These are phyloP conservation scores for Kingdonia uniflora DNA, from an alignment of 164 flowering plant genomes.

Conservation along the genomic window DNA sequence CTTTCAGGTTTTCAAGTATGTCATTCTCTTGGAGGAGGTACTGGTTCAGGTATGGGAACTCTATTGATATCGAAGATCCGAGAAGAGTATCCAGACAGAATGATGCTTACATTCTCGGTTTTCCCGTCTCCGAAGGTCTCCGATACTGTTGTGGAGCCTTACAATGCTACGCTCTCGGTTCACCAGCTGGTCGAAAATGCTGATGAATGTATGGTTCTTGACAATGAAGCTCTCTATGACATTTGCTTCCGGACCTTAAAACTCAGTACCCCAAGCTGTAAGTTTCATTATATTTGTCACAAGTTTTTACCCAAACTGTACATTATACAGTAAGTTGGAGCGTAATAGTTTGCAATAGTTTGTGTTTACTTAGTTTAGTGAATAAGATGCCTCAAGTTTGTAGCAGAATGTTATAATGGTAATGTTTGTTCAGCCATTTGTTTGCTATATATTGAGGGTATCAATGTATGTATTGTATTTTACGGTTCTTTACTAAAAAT, in stretches of 20 bases:
- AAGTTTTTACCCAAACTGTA: not conserved
- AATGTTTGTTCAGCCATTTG: too few relatives aligned
- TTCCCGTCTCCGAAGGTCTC: slow-evolving; percentile 14
- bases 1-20: slow-evolving; percentile 15
- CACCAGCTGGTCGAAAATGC: slow-evolving; percentile 19
- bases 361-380: too few relatives aligned
- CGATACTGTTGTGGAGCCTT: slow-evolving; percentile 17
- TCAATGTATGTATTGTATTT: too few relatives aligned
- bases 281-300: not conserved
- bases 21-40: slow-evolving; percentile 16
- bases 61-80: slow-evolving; percentile 13
- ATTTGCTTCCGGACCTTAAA: slow-evolving; percentile 12
- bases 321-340: not conserved
- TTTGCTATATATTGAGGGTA: too few relatives aligned
- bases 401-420: too few relatives aligned
- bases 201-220: slow-evolving; percentile 16
- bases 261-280: slow-evolving; percentile 18
- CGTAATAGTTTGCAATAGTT: too few relatives aligned
- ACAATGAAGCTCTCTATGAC: slow-evolving; percentile 13
- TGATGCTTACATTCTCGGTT: slow-evolving; percentile 19
- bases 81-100: slow-evolving; percentile 18
- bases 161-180: slow-evolving; percentile 16
- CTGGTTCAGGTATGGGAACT: slow-evolving; percentile 18
- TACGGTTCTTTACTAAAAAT: too few relatives aligned
- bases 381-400: too few relatives aligned